A percentile compares a stretch with the other conserved stretches of the same genome.
Conservation (phyloP, 2,329 filamentous ascomycete genomes). For the Epichloe bromicola region DNA sequence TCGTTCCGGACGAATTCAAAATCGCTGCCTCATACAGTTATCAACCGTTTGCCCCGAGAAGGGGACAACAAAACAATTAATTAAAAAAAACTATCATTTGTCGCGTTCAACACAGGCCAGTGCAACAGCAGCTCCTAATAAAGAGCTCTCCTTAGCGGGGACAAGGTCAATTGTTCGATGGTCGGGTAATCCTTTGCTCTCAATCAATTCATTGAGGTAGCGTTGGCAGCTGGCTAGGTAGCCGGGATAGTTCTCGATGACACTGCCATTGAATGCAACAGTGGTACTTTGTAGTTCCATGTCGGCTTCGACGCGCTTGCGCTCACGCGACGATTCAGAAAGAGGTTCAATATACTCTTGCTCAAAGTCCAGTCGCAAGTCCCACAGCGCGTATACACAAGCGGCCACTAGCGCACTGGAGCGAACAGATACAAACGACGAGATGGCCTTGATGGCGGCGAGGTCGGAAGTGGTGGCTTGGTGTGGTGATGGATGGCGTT, state of each 20-base stretch:
- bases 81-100: neutral
- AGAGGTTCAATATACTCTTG: slow-evolving; percentile 20
- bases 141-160: slow-evolving; percentile 58
- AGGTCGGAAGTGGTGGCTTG: slow-evolving; percentile 34
- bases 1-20: neutral
- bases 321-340: slow-evolving; percentile 19
- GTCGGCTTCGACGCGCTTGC: slow-evolving; percentile 38
- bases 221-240: slow-evolving; percentile 51
- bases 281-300: slow-evolving; percentile 34
- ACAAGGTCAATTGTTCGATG: slow-evolving; percentile 45
- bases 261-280: slow-evolving; percentile 68
- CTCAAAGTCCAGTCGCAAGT: slow-evolving; percentile 37
- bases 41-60: neutral
- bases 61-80: neutral
- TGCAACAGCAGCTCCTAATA: slow-evolving; percentile 63
- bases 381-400: slow-evolving; percentile 46
- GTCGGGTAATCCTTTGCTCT: slow-evolving; percentile 19
- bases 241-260: slow-evolving; percentile 64
- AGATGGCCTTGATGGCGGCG: slow-evolving; percentile 36
- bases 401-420: slow-evolving; percentile 47
- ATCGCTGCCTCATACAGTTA: neutral
- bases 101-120: slow-evolving; percentile 30
- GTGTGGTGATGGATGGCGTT: slow-evolving; percentile 34
- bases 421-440: slow-evolving; percentile 41
- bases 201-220: slow-evolving; percentile 48